Evolutionary conservation across 345 rosid genomes (phyloP), one percentile per base, ranked within the genome.

Genomic region (Euphorbia lathyris): DNA sequence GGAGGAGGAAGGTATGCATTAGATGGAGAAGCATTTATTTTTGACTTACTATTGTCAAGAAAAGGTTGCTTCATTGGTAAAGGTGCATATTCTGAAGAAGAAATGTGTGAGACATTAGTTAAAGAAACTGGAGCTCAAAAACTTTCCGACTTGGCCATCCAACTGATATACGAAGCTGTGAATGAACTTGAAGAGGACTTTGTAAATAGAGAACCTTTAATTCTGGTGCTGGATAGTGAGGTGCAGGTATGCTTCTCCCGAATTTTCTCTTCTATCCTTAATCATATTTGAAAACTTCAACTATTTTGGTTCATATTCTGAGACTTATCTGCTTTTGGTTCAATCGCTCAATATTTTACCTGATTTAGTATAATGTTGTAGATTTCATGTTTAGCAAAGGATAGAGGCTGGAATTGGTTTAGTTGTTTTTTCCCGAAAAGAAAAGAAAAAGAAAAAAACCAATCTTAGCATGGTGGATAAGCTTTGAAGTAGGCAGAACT

Each of bases 171-270:
- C 42, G 89, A 87, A 52, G 92, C 97, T 64, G 71, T 83, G 58
- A 72, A 76, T 74, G 86, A 87, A 74, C 87, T 90, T 60, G 76
- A 79, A 64, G 77, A 71, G 67, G 86, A 76, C 8, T 16, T 69
- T 70, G 66, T 58, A 66, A 53, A 65, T 30, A 86, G 90, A 77
- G 97, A 87, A 66, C 90, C 99, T 40, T 75, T 84, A 62, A 83
- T 90, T 73, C 75, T 95, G 67, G 97, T 92, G 72, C 74, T 87
- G 66, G 99, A 90, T 68, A 64, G 69, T 67, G 97, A 88, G 75
- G 85, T 92, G 71, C 99, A 95, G 99, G 99, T 92, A 53, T 48
- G 89, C 10, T 25, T 59, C 29, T 63, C 30, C 53, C 17, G 34
- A 26, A 50, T 42, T 16, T 66, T 52, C 4, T 22, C 3, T 65